Evolutionary conservation across 2,329 filamentous ascomycete species (phyloP), one percentile per base, ranked within the genome.

Genomic region (Arthroderma sp.): DNA sequence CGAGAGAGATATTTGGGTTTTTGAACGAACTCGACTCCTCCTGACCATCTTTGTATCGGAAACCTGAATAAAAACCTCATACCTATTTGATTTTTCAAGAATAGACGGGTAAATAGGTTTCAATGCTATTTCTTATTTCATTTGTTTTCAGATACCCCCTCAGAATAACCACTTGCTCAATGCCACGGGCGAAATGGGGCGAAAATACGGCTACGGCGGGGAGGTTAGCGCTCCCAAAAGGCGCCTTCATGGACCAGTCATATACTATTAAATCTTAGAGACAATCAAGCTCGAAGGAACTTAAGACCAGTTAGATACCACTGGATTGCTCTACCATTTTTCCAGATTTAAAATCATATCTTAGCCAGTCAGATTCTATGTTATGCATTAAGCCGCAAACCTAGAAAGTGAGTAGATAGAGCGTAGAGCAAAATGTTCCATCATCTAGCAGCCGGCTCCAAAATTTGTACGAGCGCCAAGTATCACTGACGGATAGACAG

Each of bases 1-100:
- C 72, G 52, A 71, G 70, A 55, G 68, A 71, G 57, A 64, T 76
- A 41, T 72, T 71, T 17, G 73, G 75, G 58, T 62, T 76, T 54
- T 67, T 75, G 21, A 70, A 70, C 64, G 66, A 72, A 56, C 69
- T 75, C 54, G 56, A 59, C 13, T 56, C 59, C 38, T 59, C 57
- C 35, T 55, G n/a, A n/a, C n/a, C n/a, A n/a, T n/a, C n/a, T n/a
- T n/a, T n/a, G n/a, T n/a, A n/a, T n/a, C n/a, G n/a, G n/a, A n/a
- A n/a, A n/a, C n/a, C n/a, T n/a, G n/a, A n/a, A n/a, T n/a, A n/a
- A n/a, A n/a, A n/a, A 19, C 21, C 28, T 21, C 44, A 49, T 25
- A 28, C 28, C 13, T 49, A 5, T 49, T 49, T 28, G n/a, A n/a
- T 21, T 31, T 49, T 49, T 49, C 3, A 13, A n/a, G 11, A 13